Conservation (phyloP, 1,139 yeast species). For the Taphrina pruni region DNA sequence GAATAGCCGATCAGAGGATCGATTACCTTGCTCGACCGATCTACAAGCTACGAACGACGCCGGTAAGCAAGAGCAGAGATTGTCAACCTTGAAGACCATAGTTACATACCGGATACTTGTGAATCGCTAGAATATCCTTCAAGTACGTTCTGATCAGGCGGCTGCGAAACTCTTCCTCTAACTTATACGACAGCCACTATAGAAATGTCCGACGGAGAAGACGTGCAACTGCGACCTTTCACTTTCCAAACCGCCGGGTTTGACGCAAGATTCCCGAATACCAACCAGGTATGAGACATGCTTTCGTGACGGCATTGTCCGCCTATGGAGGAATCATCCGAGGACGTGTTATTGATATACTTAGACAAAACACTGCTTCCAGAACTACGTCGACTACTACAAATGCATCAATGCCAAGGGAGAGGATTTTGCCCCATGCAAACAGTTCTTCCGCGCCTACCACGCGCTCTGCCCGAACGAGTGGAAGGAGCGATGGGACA, state of each 20-base stretch:
- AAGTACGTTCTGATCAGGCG: no score
- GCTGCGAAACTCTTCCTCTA: neutral
- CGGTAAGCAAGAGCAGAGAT: neutral
- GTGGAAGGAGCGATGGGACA: conserved; percentile 43
- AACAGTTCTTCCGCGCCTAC: conserved; percentile 61
- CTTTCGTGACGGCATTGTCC: neutral
- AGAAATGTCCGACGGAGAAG: conserved; percentile 38
- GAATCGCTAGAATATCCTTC: no score
- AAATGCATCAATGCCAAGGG: conserved; percentile 96
- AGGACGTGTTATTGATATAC: neutral
- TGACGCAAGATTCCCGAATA: conserved; percentile 42
- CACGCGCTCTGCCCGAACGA: conserved; percentile 43
- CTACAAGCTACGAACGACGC: neutral
- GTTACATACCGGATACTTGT: no score
- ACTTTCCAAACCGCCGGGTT: conserved; percentile 42
- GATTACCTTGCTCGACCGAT: conserved; percentile 2
- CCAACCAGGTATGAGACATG: conserved; percentile 39
- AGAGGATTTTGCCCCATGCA: conserved; percentile 97
- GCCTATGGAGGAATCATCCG: no score
- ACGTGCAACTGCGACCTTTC: conserved; percentile 37
- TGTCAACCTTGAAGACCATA: neutral
- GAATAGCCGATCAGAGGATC: conserved; percentile 4
- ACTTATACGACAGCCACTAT: neutral
- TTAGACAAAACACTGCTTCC: conserved; percentile 51
- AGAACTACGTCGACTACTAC: conserved; percentile 95